Evolutionary conservation across 2,329 filamentous ascomycete species (phyloP), one percentile per base, ranked within the genome.

Genomic region (Aspergillus pseudoglaucus): DNA sequence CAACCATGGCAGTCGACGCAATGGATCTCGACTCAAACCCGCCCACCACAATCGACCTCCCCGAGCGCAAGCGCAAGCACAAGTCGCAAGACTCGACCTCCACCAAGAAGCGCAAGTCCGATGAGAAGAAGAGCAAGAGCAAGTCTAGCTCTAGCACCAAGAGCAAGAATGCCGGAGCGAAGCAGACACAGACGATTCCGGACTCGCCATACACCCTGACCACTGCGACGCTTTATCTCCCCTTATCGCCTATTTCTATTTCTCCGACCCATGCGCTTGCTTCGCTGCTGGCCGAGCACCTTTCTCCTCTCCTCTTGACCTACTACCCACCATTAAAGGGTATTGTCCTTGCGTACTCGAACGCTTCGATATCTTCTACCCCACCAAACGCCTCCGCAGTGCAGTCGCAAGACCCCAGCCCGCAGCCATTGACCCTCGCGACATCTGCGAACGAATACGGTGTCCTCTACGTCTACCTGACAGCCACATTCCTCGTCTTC

Each of bases 381-480:
- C 62, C 69, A 48, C 69, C 55, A 68, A 72, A 56, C 58, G 67
- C 42, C 48, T 75, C 70, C 32, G 32, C 66, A 63, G 48, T 55
- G 45, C 46, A 53, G 38, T 50, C 57, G 23, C 53, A 55, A 43
- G 58, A 65, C 20, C 54, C 53, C 12, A 65, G 66, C 45, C 61
- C 67, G 3, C 61, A 68, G 56, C 64, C 64, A n/a, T 58, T 70
- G 33, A 70, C 70, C 0, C 62, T 73, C 32, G 68, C 71, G n/a
- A 59, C 59, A 32, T 66, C 70, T 2, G 67, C 87, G 37, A 83
- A 88, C 69, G 93, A 97, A 69, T 94, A 90, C 63, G 88, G 87
- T 6, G 88, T 89, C 20, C 85, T 84, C 18, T 96, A 87, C 62
- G 81, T 88, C 42, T 97, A 91, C 84, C 80, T 95, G 18, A 95